Base-by-base conservation (phyloP, 148 eudicot species). In the Agrostemma githago region DNA sequence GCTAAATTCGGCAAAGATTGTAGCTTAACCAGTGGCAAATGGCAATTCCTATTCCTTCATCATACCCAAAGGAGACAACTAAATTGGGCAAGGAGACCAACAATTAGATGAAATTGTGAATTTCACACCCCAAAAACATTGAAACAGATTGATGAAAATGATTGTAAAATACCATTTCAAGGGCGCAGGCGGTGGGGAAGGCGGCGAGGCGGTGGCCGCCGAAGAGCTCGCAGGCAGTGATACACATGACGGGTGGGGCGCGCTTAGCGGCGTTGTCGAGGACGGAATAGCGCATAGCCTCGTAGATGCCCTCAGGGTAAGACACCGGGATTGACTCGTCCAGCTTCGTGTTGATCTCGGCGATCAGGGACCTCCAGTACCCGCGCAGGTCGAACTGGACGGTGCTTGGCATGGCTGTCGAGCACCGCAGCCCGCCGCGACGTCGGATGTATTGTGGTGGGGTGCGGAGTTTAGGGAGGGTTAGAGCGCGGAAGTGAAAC, bases 101-200 rank as follows among this genome's bases (percentile, higher is more conserved):
- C 34, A 26, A 26, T 26, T 26, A 26, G 34, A 26, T 1, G 34
- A 26, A 26, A 26, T 26, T 26, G 34, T 26, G 34, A 26, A 26
- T 26, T 26, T 26, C 34, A 26, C 34, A 26, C 34, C 34, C 34
- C 34, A 26, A 26, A 26, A 26, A 26, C 34, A 26, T 26, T 0
- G 34, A 26, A 26, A 26, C 34, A 26, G 34, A 26, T 26, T 26
- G 34, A 26, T 26, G 34, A 26, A 26, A 26, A 26, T 26, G 34
- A 26, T 26, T 26, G 34, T 26, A 26, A 26, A 46, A 19, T 41
- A 90, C 96, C 97, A 92, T 92, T 84, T 92, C 97, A 64, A 92
- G 95, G 71, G 97, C 97, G 67, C 97, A 92, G n/a, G 97, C 97
- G 56, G 97, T 92, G 57, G 96, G 97, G 70, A 87, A 92, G 72